Evolutionary conservation across 2,329 filamentous ascomycete species (phyloP), one percentile per base, ranked within the genome.

Genomic region (Hymenoscyphus albidus): DNA sequence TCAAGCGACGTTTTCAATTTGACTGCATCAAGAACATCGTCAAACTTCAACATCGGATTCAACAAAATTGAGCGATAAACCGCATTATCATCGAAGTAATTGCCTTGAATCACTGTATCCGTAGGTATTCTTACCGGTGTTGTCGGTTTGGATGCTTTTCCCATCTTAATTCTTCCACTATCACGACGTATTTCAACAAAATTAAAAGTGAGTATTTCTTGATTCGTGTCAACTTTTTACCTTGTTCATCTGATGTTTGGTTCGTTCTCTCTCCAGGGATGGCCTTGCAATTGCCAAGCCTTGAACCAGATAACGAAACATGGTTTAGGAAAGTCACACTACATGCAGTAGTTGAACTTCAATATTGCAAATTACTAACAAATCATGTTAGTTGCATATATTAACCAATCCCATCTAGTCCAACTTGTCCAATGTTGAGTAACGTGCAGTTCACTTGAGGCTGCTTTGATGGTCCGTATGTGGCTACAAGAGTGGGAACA

Each of bases 1-100:
- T 72, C 71, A 14, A 56, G 32, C 3, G 54, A 18, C 2, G 1
- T 35, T 14, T 35, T 31, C 14, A 56, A 10, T 35, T 56, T 56
- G 1, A 6, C 27, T 0, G 9, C 1, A 35, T 56, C 54, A 14
- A 56, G 54, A 56, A 56, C 27, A 16, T 56, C 27, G 16, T 56
- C 54, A 56, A 56, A 56, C 32, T 35, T 31, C 6, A 56, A 22
- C 32, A 35, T 56, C 7, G 32, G 27, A 22, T 56, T 35, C 22
- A 56, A 22, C 3, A 56, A 10, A 31, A 56, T 56, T 13, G 27
- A 31, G 1, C 54, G 54, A 35, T 32, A 32, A 35, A 32, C 27
- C 22, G 22, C 18, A 7, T 32, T 32, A 16, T 56, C 54, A 32
- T 56, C 54, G n/a, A 56, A 32, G 5, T 32, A 56, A 14, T 35